Evolutionary conservation across 1,284 basidiomycete genomes (phyloP).

Genomic region (Mycosarcoma mackinlayi): DNA sequence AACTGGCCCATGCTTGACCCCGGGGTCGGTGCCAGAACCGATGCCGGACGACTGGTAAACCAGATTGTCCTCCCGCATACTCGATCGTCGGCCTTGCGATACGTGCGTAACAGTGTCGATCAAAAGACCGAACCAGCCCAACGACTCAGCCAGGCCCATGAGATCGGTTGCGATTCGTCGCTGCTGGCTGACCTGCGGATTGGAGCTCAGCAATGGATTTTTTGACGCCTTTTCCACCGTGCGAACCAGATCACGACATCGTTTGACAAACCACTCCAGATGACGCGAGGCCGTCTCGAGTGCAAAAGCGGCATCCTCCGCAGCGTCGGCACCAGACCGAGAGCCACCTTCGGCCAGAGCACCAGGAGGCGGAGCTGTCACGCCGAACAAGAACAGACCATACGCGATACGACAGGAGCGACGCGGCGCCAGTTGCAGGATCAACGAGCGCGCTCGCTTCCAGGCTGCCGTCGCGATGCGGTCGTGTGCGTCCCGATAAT

Average conservation of each 20-base stretch:
- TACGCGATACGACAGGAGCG: constrained; percentile 43
- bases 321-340: constrained; percentile 38
- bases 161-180: constrained; percentile 34
- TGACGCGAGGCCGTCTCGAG: constrained; percentile 47
- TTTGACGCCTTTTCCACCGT: constrained; percentile 38
- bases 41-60: constrained; percentile 35
- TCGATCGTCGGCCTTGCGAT: constrained; percentile 34
- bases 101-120: constrained; percentile 52
- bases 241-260: constrained; percentile 32
- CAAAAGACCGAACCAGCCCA: constrained; percentile 50
- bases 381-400: constrained; percentile 46
- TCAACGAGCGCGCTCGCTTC: constrained; percentile 43
- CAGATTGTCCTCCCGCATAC: constrained; percentile 43
- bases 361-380: constrained; percentile 45
- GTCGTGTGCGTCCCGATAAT: constrained; percentile 46
- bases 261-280: constrained; percentile 47
- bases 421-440: constrained; percentile 46
- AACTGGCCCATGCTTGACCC: constrained; percentile 21
- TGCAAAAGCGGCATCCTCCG: constrained; percentile 49
- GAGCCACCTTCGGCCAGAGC: constrained; percentile 40
- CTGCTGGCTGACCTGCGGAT: constrained; percentile 34
- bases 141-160: constrained; percentile 45
- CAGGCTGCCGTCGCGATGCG: constrained; percentile 49
- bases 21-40: constrained; percentile 40
- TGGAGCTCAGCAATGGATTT: constrained; percentile 30